Evolutionary conservation across 1,139 yeast species (phyloP).

Genomic region (Saccharomyces hybrid): DNA sequence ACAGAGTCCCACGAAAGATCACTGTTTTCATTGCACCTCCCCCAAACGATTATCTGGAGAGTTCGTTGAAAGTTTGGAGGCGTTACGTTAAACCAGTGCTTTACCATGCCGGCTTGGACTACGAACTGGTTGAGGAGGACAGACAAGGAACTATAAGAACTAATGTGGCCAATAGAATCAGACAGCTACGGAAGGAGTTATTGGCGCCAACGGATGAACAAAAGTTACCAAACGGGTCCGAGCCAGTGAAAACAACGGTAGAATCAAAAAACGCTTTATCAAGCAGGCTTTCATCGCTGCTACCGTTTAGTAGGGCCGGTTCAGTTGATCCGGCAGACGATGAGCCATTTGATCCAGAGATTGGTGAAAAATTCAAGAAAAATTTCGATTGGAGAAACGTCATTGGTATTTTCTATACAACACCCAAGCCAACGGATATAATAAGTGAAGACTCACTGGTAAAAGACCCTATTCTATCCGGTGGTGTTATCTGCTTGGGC

Average conservation of each 20-base stretch:
- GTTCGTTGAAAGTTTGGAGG: constrained; percentile 65
- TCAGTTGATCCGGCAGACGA: no score
- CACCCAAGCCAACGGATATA: no score
- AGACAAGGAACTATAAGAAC: constrained; percentile 86
- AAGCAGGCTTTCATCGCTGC: no score
- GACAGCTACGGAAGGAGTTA: constrained; percentile 51
- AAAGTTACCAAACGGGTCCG: background rate
- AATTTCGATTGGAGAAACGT: no score
- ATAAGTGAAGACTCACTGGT: no score
- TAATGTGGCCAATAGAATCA: constrained; percentile 72
- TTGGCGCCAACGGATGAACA: constrained; percentile 5
- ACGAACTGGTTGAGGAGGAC: constrained; percentile 57
- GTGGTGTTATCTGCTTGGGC: no score
- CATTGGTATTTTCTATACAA: no score
- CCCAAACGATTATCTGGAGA: constrained; percentile 83
- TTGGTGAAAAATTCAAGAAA: no score
- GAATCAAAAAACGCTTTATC: no score
- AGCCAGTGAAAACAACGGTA: background rate
- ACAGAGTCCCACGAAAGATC: constrained; percentile 60
- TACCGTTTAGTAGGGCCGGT: no score
- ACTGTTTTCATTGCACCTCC: constrained; percentile 90
- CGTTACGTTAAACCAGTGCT: constrained; percentile 80
- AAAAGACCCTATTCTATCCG: background rate
- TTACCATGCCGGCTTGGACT: constrained; percentile 82
- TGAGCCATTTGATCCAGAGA: no score